Conservation (phyloP, 2,329 filamentous ascomycete genomes). For the Neophaeococcomyces mojaviensis region DNA sequence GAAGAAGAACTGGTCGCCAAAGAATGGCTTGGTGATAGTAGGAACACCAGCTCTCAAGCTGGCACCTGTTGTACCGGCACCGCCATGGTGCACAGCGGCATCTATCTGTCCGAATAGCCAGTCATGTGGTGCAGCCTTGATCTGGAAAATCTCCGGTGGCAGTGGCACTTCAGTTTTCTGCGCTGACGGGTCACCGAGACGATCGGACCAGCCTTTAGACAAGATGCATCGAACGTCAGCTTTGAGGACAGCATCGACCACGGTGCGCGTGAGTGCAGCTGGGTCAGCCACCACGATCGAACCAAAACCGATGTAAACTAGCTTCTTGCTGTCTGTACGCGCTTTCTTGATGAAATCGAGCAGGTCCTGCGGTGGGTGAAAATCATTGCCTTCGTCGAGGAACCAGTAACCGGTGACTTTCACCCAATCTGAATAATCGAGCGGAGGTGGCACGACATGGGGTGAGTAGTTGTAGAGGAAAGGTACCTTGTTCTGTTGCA, state of each 20-base stretch:
- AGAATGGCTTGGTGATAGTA: constrained; percentile 93
- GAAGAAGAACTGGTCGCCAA: constrained; percentile 97
- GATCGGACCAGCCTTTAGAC: constrained; percentile 95
- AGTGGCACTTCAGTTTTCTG: constrained; percentile 60
- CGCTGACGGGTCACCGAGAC: constrained; percentile 53
- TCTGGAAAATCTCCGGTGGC: constrained; percentile 75
- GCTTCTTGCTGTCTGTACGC: constrained; percentile 71
- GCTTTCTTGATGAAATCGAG: constrained; percentile 76
- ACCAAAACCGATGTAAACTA: constrained; percentile 95
- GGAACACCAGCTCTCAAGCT: constrained; percentile 85
- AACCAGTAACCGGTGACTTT: constrained; percentile 98
- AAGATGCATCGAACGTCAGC: constrained; percentile 91
- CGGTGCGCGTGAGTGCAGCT: constrained; percentile 78
- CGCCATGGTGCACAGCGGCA: constrained; percentile 88
- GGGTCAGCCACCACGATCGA: constrained; percentile 92
- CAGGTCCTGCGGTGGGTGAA: constrained; percentile 68
- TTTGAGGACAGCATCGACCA: constrained; percentile 82
- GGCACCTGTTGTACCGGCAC: constrained; percentile 88
- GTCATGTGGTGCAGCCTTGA: constrained; percentile 87
- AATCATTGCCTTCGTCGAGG: constrained; percentile 64
- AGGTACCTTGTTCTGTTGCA: constrained; percentile 95
- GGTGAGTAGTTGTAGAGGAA: constrained; percentile 98
- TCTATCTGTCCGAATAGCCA: constrained; percentile 95
- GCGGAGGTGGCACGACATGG: constrained; percentile 81
- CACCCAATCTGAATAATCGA: constrained; percentile 98